These are phyloP conservation scores for Cicer yamashitae DNA, from an alignment of 306 rosid species.

Conservation along the genomic window DNA sequence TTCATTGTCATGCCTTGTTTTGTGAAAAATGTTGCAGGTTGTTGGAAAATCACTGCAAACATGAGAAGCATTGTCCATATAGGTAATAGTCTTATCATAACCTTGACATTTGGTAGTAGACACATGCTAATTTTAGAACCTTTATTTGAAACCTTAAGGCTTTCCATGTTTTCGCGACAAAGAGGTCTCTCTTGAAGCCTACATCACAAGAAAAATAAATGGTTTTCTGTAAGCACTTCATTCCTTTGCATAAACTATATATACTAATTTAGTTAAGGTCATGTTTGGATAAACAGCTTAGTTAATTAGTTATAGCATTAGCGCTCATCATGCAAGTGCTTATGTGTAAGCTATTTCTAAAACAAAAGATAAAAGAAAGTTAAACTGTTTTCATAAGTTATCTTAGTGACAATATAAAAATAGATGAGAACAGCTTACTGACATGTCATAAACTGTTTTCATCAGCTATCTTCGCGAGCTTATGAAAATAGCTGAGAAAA, in stretches of 20 bases:
- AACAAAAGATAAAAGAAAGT: too few relatives aligned
- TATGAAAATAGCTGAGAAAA: too few relatives aligned
- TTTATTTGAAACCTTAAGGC: slow-evolving; percentile 45
- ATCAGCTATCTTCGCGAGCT: too few relatives aligned
- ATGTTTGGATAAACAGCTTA: too few relatives aligned
- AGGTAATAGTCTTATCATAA: slow-evolving; percentile 70
- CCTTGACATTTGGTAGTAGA: slow-evolving; percentile 54
- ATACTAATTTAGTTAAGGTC: too few relatives aligned
- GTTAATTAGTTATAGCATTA: too few relatives aligned
- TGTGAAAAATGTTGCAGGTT: slow-evolving; percentile 88
- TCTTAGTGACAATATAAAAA: too few relatives aligned
- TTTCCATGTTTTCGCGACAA: slow-evolving; percentile 58
- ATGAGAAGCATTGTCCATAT: slow-evolving; percentile 92
- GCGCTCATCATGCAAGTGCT: too few relatives aligned
- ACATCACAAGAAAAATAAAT: slow-evolving; percentile 6
- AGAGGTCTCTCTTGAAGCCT: slow-evolving; percentile 91
- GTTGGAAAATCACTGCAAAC: slow-evolving; percentile 94
- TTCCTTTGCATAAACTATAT: neutral
- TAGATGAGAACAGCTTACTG: too few relatives aligned
- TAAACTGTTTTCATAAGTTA: too few relatives aligned
- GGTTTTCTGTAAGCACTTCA: neutral
- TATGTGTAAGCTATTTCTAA: too few relatives aligned
- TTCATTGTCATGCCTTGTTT: slow-evolving; percentile 98
- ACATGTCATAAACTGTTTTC: too few relatives aligned
- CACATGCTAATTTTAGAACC: slow-evolving; percentile 46